Base-by-base conservation (phyloP, 495 filamentous ascomycete species). In the Penicillium samsonianum region DNA sequence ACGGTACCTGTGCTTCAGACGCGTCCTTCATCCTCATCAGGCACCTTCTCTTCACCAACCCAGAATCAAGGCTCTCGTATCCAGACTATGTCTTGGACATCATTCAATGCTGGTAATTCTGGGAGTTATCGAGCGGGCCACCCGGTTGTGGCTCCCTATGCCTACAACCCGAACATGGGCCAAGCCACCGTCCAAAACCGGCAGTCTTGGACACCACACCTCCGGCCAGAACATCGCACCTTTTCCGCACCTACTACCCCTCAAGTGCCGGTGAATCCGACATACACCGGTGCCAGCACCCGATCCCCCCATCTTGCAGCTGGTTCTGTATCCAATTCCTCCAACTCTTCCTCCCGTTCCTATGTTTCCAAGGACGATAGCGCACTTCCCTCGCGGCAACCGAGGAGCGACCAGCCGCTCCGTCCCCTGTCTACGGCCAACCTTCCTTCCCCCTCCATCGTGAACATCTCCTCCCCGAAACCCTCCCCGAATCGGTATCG, bases 1-100 rank as follows among this genome's bases (percentile, higher is more conserved):
- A 89, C 88, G 59, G 83, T 90, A 67, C 88, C 88, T 53, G 86
- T 93, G 83, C 87, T 96, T 61, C 89, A 91, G 69, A 83, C 88
- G 59, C 86, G 89, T 64, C 87, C 90, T 57, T 87, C 90, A 38
- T 83, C 89, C 38, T 86, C 87, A 25, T 89, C 87, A 59, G 73
- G 77, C 68, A 67, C 73, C 53, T 76, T 75, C 51, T 60, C 67
- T 40, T 58, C 74, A 22, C 68, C 81, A 30, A 61, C 74, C 42
- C 73, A 75, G 45, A 60, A 70, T 43, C 84, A 84, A 56, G 72
- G 73, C 64, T 62, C 77, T 68, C 80, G 74, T 19, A 73, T 70
- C 57, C 72, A 83, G 55, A 78, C 84, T 43, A 79, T 83, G 72
- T 83, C 85, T 58, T 83, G 87, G 70, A 86, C 85, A 63, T 82